Conservation (phyloP, 139 green algal genomes). For the Auxenochlorella pyrenoidosa region DNA sequence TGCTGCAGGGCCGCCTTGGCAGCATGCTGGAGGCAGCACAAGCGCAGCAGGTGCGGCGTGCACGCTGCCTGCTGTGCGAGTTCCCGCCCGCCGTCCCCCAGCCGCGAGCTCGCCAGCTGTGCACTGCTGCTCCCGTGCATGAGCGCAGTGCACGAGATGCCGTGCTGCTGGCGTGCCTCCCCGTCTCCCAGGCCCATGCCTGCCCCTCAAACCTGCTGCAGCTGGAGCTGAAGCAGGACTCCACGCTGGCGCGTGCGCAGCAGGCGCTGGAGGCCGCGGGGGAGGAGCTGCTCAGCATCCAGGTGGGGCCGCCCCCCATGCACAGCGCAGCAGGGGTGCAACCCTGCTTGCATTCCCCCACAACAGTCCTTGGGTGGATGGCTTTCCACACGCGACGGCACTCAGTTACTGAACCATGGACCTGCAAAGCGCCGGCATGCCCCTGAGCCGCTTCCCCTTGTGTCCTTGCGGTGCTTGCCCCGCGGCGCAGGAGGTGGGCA, state of each 20-base stretch:
- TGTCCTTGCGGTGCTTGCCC: no score
- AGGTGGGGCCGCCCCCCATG: not conserved
- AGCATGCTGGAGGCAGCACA: not conserved
- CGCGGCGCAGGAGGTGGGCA: no score
- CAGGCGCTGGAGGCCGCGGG: conserved; percentile 1
- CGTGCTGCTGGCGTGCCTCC: no score
- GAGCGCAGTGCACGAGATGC: not conserved
- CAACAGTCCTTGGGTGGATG: no score
- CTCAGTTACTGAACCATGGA: no score
- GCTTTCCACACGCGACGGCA: no score
- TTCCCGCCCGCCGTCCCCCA: no score
- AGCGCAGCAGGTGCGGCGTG: not conserved
- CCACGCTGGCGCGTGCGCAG: conserved; percentile 3
- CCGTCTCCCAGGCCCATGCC: not conserved
- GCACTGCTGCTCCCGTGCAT: not conserved
- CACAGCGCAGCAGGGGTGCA: no score
- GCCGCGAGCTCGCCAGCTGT: no score
- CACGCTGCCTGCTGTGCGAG: not conserved
- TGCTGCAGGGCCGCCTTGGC: not conserved
- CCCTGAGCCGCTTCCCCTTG: no score
- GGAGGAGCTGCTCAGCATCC: conserved; percentile 5
- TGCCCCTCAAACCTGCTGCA: not conserved
- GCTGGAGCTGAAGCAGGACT: conserved; percentile 3
- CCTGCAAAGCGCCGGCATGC: no score
- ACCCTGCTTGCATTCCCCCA: no score